Evolutionary conservation across 768 basidiomycete genomes (phyloP).

Genomic region (Mycena kentingensis): DNA sequence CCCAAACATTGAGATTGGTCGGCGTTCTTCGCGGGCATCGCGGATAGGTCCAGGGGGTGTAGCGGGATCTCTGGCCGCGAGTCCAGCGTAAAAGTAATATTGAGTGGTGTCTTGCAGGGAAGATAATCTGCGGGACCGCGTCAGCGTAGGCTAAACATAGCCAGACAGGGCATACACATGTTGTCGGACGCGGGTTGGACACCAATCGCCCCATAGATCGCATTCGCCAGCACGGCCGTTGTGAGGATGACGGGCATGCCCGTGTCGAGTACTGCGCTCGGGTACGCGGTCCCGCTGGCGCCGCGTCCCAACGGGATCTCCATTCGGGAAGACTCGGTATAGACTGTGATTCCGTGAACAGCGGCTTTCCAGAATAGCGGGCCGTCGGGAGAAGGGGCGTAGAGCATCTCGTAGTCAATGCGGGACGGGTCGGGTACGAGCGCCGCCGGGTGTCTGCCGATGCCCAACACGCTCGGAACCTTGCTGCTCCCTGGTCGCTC

Average conservation of each 20-base stretch:
- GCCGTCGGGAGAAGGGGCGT: slow-evolving; percentile 41
- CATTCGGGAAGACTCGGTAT: slow-evolving; percentile 26
- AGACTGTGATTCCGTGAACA: slow-evolving; percentile 62
- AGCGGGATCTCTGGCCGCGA: slow-evolving; percentile 56
- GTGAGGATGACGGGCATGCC: slow-evolving; percentile 71
- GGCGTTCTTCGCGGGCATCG: slow-evolving; percentile 45
- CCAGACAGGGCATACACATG: slow-evolving; percentile 61
- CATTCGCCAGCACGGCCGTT: slow-evolving; percentile 63
- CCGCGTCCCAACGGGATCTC: slow-evolving; percentile 28
- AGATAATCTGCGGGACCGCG: slow-evolving; percentile 58
- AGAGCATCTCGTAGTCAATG: slow-evolving; percentile 51
- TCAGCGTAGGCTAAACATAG: slow-evolving; percentile 1
- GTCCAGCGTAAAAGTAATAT: slow-evolving; percentile 69
- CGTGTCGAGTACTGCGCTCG: slow-evolving; percentile 72
- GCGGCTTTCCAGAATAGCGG: slow-evolving; percentile 64
- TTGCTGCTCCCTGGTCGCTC: slow-evolving; percentile 63
- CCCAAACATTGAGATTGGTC: slow-evolving; percentile 58
- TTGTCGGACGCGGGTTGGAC: slow-evolving; percentile 58
- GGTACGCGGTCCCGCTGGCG: slow-evolving; percentile 38
- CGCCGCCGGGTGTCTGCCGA: slow-evolving; percentile 63
- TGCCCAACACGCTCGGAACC: slow-evolving; percentile 63
- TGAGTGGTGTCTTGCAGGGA: slow-evolving; percentile 69
- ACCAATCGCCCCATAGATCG: slow-evolving; percentile 75
- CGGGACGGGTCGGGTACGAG: slow-evolving; percentile 55
- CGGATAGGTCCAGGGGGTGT: slow-evolving; percentile 76